Conservation (phyloP, 2,329 filamentous ascomycete species). For the Dactylellina haptotyla region DNA sequence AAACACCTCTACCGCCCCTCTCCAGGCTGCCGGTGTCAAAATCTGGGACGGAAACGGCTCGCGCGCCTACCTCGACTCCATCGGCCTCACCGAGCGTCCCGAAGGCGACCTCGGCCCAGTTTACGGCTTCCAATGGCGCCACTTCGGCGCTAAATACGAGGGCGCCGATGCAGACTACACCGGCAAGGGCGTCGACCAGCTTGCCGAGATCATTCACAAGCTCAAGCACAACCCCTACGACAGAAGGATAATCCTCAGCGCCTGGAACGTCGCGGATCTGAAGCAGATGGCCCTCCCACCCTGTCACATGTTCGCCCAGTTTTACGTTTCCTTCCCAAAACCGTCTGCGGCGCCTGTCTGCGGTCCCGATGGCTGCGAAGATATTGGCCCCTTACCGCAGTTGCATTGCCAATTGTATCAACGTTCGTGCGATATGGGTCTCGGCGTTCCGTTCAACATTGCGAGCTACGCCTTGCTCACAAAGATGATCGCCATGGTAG, state of each 20-base stretch:
- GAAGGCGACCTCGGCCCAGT: conserved; percentile 93
- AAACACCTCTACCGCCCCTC: conserved; percentile 78
- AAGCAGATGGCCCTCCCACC: conserved; percentile 90
- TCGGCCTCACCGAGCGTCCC: conserved; percentile 81
- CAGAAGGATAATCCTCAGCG: conserved; percentile 85
- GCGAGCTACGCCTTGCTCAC: conserved; percentile 92
- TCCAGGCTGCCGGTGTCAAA: conserved; percentile 83
- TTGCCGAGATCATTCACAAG: conserved; percentile 89
- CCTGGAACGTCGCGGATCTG: conserved; percentile 92
- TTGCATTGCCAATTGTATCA: conserved; percentile 93
- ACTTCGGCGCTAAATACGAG: conserved; percentile 91
- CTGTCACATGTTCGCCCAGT: conserved; percentile 98
- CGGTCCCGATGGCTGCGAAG: conserved; percentile 57
- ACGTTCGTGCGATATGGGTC: conserved; percentile 93
- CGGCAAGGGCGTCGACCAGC: conserved; percentile 89
- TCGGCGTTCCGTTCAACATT: conserved; percentile 98
- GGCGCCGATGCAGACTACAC: conserved; percentile 83
- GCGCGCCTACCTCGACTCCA: conserved; percentile 85
- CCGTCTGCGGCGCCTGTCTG: conserved; percentile 47
- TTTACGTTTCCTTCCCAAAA: conserved; percentile 80
- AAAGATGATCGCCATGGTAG: conserved; percentile 91
- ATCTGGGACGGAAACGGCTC: conserved; percentile 99
- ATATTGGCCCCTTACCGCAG: conserved; percentile 63
- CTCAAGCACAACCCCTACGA: conserved; percentile 86
- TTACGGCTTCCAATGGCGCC: conserved; percentile 98